Conservation (phyloP, 1,284 basidiomycete species). For the Leccinum angustisporum region DNA sequence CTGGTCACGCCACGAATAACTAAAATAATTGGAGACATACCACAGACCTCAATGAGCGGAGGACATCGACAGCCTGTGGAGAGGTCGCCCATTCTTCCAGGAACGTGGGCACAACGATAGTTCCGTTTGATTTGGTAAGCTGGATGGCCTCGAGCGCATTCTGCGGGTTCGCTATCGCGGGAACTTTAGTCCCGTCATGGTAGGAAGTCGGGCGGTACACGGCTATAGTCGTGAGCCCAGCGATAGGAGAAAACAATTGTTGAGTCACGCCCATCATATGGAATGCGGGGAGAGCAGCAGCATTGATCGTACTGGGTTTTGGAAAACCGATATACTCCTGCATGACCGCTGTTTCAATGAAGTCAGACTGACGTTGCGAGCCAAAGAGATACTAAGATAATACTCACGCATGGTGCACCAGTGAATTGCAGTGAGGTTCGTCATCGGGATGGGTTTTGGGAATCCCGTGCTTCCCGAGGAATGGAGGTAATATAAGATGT, state of each 20-base stretch:
- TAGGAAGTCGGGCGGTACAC: constrained; percentile 11
- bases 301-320: constrained; percentile 1
- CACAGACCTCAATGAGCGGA: constrained; percentile 16
- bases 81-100: background rate
- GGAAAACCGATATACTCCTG: constrained; percentile 9
- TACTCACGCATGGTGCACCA: constrained; percentile 22
- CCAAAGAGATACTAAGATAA: background rate
- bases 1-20: background rate
- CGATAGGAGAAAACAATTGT: constrained; percentile 17
- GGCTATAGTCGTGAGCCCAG: constrained; percentile 13
- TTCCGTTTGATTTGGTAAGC: constrained; percentile 9
- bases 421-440: constrained; percentile 9
- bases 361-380: background rate
- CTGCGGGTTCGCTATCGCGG: constrained; percentile 11
- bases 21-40: constrained; percentile 8
- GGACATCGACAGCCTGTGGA: background rate
- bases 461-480: constrained; percentile 33
- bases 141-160: constrained; percentile 20
- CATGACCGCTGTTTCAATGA: constrained; percentile 8
- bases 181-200: background rate
- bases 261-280: constrained; percentile 18
- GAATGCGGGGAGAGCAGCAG: constrained; percentile 20
- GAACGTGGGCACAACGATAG: constrained; percentile 17
- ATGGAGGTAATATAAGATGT: constrained; percentile 23
- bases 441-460: constrained; percentile 31